Percentiles rank a stretch among this genome's conserved stretches.
Conservation (phyloP, 164 flowering plant genomes). For the Stephania japonica region DNA sequence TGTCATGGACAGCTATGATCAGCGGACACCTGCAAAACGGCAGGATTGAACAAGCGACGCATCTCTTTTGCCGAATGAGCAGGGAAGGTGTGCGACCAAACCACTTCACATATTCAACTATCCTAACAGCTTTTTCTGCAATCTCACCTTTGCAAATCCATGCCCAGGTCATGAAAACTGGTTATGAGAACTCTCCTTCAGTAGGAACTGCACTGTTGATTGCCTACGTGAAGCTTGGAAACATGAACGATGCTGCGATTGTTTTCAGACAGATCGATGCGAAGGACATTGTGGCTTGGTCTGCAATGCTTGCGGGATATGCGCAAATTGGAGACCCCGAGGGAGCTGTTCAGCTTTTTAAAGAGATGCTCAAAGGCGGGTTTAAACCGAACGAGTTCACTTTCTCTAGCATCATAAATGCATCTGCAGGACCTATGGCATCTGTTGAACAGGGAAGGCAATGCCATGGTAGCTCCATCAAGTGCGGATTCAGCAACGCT, state of each 20-base stretch:
- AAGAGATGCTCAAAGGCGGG: constrained; percentile 39
- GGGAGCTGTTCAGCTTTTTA: constrained; percentile 44
- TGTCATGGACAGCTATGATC: constrained; percentile 91
- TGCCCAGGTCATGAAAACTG: constrained; percentile 61
- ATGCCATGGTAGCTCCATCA: constrained; percentile 66
- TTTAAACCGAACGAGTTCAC: constrained; percentile 67
- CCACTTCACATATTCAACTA: constrained; percentile 66
- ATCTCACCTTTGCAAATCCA: constrained; percentile 64
- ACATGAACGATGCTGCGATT: constrained; percentile 46
- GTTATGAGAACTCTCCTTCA: constrained; percentile 43
- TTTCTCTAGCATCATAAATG: constrained; percentile 68
- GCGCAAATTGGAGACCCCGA: constrained; percentile 62
- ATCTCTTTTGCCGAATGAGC: constrained; percentile 55
- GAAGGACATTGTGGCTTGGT: constrained; percentile 90
- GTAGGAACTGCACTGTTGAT: constrained; percentile 85
- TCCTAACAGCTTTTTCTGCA: constrained; percentile 54
- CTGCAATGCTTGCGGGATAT: constrained; percentile 86
- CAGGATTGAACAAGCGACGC: constrained; percentile 32
- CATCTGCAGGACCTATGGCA: constrained; percentile 60
- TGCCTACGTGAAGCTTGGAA: constrained; percentile 57
- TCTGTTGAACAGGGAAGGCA: constrained; percentile 79
- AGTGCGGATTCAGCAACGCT: constrained; percentile 42
- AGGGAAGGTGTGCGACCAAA: constrained; percentile 66
- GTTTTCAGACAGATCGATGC: constrained; percentile 54
- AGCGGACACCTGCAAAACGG: constrained; percentile 65